Base-by-base conservation (phyloP, 306 rosid genomes). In the cucumber (Cucumis sativus) region DNA sequence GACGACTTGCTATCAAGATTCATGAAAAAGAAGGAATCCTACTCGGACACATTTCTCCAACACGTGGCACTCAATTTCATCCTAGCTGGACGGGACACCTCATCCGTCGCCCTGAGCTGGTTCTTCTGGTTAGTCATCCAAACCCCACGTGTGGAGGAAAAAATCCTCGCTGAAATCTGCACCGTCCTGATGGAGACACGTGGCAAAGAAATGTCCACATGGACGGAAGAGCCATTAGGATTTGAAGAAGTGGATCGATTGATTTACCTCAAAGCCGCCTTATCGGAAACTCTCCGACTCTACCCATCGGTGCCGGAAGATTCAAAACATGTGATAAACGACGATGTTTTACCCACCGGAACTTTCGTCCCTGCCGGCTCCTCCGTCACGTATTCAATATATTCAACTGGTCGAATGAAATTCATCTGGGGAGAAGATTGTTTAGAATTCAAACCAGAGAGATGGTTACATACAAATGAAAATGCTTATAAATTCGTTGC, bases 1-100 rank as follows among this genome's bases (percentile, higher is more conserved):
- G 98, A 94, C 11, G 98, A 94, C 56, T 28, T 94, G 43, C 61
- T 92, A 1, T 94, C 98, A 0, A 85, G 98, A 61, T 94, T 94
- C 85, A 92, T 94, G 95, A 94, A 82, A 88, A 94, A 88, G 33
- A 94, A 86, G 15, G 97, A 87, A 18, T 73, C 88, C 16, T 94
- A 92, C 88, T 77, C 98, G 0, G 85, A 92, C 45, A 51, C 78
- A 52, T 94, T 92, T 37, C 95, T 94, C 20, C 95, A 91, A 75
- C 87, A 90, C 30, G 98, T 94, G 85, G 92, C 91, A 0, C 95
- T 94, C 35, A 94, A 94, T 54, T 94, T 94, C 90, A 94, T 94
- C 84, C 89, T 94, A 9, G 98, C 98, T 33, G 98, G 98, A 68
- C 89, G 98, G 0, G 97, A 94, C 92, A 94, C 98, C 11, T 94